Percentiles rank a stretch among this genome's conserved stretches.
These are phyloP conservation scores for Trypanosomatidae sp. DNA, from an alignment of 208 protist species.

Conservation along the genomic window DNA sequence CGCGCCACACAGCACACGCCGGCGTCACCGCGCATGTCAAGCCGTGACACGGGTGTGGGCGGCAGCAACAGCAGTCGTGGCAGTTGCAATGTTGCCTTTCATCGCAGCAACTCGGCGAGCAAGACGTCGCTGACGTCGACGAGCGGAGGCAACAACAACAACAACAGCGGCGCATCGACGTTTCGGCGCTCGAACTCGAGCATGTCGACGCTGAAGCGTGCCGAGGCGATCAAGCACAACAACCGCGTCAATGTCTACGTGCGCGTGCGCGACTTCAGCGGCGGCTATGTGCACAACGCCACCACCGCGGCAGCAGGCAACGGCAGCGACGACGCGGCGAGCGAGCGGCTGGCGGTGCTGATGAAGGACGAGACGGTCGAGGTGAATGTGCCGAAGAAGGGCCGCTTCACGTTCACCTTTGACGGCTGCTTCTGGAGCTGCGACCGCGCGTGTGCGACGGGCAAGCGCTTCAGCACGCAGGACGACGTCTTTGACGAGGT, in stretches of 20 bases:
- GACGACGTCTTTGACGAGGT: conserved; percentile 84
- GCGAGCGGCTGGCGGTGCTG: conserved; percentile 23
- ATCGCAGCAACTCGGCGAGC: too few relatives aligned
- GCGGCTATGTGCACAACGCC: conserved; percentile 46
- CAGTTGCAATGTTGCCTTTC: too few relatives aligned
- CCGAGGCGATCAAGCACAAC: conserved; percentile 21
- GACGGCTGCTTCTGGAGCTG: conserved; percentile 90
- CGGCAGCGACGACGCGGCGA: conserved; percentile 27
- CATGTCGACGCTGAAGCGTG: conserved; percentile 21
- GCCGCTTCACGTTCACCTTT: conserved; percentile 75
- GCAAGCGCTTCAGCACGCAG: conserved; percentile 42
- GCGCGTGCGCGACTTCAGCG: conserved; percentile 60
- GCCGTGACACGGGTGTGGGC: conserved; percentile 1
- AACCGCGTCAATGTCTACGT: conserved; percentile 78
- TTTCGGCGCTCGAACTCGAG: conserved; percentile 50
- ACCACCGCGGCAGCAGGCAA: conserved; percentile 70
- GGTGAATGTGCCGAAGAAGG: conserved; percentile 57
- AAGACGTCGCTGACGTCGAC: too few relatives aligned
- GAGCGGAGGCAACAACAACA: conserved; percentile 18
- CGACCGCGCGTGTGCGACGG: conserved; percentile 25
- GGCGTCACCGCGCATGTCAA: background rate
- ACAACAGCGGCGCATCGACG: conserved; percentile 14
- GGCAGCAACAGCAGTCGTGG: too few relatives aligned
- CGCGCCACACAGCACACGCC: background rate
- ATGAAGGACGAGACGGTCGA: conserved; percentile 61